Conservation (phyloP, 2,329 filamentous ascomycete genomes). For the Cladophialophora immunda region DNA sequence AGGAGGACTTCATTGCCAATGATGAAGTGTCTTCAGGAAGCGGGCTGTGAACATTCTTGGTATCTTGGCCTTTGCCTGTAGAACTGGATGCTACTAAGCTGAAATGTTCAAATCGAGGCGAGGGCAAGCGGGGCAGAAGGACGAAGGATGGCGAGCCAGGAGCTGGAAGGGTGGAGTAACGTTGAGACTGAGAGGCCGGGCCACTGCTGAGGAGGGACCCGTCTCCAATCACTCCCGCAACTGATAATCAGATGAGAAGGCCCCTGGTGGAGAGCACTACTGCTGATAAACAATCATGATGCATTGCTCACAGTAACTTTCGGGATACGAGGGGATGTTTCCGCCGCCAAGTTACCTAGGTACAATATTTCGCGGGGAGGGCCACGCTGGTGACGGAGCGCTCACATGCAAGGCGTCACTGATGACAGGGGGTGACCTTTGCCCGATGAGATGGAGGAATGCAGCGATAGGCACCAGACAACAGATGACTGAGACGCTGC, state of each 20-base stretch:
- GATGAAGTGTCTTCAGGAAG: constrained; percentile 21
- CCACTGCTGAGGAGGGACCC: constrained; percentile 4
- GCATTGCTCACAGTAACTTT: neutral
- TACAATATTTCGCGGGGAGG: neutral
- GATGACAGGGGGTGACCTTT: neutral
- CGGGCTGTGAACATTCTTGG: constrained; percentile 25
- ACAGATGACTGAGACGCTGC: neutral
- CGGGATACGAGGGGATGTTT: neutral
- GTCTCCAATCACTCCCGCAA: constrained; percentile 12
- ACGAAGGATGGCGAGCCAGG: constrained; percentile 12
- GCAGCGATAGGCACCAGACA: neutral
- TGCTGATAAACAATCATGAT: neutral
- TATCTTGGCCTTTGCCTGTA: constrained; percentile 35
- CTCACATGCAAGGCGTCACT: neutral
- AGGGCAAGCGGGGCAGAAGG: constrained; percentile 32
- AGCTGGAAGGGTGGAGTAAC: constrained; percentile 24
- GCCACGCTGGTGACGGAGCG: too few species aligned
- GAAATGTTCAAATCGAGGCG: constrained; percentile 35
- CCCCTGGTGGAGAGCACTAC: neutral
- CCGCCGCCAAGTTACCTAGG: neutral
- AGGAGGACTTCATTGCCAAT: constrained; percentile 31
- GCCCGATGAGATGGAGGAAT: neutral
- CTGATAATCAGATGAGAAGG: constrained; percentile 11
- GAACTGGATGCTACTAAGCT: constrained; percentile 30
- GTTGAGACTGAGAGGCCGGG: constrained; percentile 4